These are phyloP conservation scores for Botryobasidium botryosum DNA, from an alignment of 768 basidiomycete species.

Conservation along the genomic window DNA sequence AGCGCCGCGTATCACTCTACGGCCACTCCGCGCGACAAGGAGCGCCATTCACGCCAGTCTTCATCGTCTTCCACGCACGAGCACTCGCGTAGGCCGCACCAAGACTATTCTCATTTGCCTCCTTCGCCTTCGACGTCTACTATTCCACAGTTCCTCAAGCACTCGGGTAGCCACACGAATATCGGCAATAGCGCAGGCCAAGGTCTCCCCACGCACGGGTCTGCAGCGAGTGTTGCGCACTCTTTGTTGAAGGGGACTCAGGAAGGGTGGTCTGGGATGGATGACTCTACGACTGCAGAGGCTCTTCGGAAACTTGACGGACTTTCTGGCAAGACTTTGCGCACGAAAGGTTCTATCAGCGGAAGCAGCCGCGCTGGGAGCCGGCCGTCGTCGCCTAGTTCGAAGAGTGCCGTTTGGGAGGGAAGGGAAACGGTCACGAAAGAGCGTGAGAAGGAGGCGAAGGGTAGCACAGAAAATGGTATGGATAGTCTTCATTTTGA, in stretches of 20 bases:
- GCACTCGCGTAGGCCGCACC: no score
- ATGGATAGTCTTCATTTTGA: no score
- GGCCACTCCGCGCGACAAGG: no score
- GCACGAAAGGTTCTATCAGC: conserved; percentile 59
- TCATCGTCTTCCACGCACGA: no score
- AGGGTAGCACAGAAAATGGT: conserved; percentile 2
- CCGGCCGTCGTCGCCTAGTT: conserved; percentile 57
- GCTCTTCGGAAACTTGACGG: conserved; percentile 89
- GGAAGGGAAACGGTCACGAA: conserved; percentile 28
- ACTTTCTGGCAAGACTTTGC: conserved; percentile 53
- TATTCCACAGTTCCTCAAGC: conserved; percentile 69
- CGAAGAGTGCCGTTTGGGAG: conserved; percentile 61
- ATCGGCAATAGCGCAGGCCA: no score
- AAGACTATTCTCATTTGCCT: conserved; percentile 76
- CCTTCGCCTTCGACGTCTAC: conserved; percentile 84
- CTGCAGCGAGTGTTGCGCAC: conserved; percentile 42
- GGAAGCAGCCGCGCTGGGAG: conserved; percentile 47
- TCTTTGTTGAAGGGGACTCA: conserved; percentile 75
- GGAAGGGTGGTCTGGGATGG: conserved; percentile 76
- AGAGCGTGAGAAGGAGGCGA: neutral
- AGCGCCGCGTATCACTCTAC: no score
- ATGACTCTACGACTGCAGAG: conserved; percentile 79
- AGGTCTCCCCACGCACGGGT: conserved; percentile 24
- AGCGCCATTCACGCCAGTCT: no score
- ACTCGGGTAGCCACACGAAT: no score